Evolutionary conservation across 495 filamentous ascomycete genomes (phyloP), one percentile per base, ranked within the genome.

Genomic region (Hyphodiscus hymeniophilus): DNA sequence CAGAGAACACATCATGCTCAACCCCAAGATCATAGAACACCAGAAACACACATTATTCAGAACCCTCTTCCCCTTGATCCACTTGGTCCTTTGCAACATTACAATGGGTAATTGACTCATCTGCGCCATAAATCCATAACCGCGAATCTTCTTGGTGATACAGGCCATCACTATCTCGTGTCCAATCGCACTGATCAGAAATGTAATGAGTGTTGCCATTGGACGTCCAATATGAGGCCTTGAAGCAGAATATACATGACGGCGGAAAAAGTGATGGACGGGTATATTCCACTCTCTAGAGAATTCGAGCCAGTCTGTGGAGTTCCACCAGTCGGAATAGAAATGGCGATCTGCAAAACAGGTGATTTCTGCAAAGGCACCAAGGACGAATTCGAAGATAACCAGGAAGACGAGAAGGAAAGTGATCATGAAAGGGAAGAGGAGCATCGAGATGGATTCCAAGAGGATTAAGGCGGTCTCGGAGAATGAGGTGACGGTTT

Each of bases 141-240:
- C 92, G 22, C 92, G 73, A 32, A 98, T 69, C 65, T 98, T 97
- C 71, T 96, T 90, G 39, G 91, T 96, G 62, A 98, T 97, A 60
- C 91, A 96, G 26, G 86, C 87, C 87, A 98, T 92, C 50, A 98
- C 87, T 24, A 98, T 76, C 62, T 98, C 92, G 63, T 98, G 92
- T 16, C 87, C 90, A 15, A 92, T 50, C 31, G 92, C 83, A 57
- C 80, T 86, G 58, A 96, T 84, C 35, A 98, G 65, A 62, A 98
- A 98, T 8, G 92, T 97, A 51, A 94, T 87, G 47, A 91, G 67
- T 44, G 88, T 95, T 16, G 92, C 91, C 36, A 86, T 72, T 2
- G 81, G 78, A 24, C 85, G 75, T 35, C 85, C 87, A 55, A 92
- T 81, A 56, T 84, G 76, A 11, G 76, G 74, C 26, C 84, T 73